These are phyloP conservation scores for Lignosus rhinocerotis DNA, from an alignment of 1,284 basidiomycete genomes.

Conservation along the genomic window DNA sequence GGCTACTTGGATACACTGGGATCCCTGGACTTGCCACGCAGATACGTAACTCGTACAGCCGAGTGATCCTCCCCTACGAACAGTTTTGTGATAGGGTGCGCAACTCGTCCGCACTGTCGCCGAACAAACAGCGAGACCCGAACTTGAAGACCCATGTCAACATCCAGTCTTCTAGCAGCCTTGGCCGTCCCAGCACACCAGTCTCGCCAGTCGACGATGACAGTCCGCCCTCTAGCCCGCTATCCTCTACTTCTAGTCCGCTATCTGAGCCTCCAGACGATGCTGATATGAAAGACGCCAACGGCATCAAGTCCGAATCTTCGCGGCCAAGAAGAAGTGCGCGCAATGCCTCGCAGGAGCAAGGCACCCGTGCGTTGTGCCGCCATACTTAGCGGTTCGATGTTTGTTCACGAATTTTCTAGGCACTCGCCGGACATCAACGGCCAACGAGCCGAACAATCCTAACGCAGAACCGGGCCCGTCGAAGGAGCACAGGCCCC, in stretches of 20 bases:
- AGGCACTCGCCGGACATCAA: constrained; percentile 22
- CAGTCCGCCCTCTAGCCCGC: constrained; percentile 68
- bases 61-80: constrained; percentile 94
- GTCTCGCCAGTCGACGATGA: constrained; percentile 24
- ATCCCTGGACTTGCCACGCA: constrained; percentile 84
- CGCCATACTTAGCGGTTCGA: not conserved
- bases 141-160: constrained; percentile 45
- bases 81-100: constrained; percentile 81
- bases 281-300: constrained; percentile 53
- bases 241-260: constrained; percentile 73
- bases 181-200: constrained; percentile 38
- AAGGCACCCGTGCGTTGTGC: constrained; percentile 24
- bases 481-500: constrained; percentile 15
- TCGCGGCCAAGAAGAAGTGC: constrained; percentile 28
- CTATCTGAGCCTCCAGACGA: constrained; percentile 80
- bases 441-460: constrained; percentile 12
- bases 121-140: constrained; percentile 34
- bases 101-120: constrained; percentile 55
- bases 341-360: constrained; percentile 27
- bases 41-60: constrained; percentile 87
- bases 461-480: constrained; percentile 5
- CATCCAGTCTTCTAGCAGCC: constrained; percentile 41
- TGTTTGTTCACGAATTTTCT: not conserved
- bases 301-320: constrained; percentile 21
- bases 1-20: constrained; percentile 78